A percentile compares a stretch with the other conserved stretches of the same genome.
Conservation (phyloP, 2,329 filamentous ascomycete genomes). For the Colletotrichum trifolii region DNA sequence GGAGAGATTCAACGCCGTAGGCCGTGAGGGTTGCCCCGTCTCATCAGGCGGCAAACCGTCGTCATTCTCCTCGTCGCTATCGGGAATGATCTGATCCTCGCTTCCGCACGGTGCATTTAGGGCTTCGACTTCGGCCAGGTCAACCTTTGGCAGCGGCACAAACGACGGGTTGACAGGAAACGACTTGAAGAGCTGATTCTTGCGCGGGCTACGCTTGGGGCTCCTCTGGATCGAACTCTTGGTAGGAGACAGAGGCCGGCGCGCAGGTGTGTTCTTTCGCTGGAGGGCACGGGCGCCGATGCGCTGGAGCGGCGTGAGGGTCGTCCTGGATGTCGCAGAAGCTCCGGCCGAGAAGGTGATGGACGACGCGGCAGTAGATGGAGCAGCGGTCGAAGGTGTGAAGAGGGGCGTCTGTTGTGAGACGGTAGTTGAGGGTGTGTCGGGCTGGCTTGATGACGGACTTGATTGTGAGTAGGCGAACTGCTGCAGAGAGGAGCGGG, state of each 20-base stretch:
- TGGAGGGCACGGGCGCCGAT: constrained; percentile 60
- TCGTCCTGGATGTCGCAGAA: constrained; percentile 49
- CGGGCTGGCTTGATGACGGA: constrained; percentile 41
- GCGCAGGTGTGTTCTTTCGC: constrained; percentile 42
- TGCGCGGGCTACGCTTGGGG: constrained; percentile 38
- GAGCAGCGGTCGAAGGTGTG: constrained; percentile 41
- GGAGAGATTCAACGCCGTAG: constrained; percentile 57
- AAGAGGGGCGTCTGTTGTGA: constrained; percentile 45
- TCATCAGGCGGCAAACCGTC: constrained; percentile 44
- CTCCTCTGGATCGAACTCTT: constrained; percentile 35
- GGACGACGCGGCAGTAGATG: constrained; percentile 56
- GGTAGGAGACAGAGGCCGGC: constrained; percentile 38
- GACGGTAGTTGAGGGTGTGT: constrained; percentile 45
- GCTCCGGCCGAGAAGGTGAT: constrained; percentile 51
- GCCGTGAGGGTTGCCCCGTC: constrained; percentile 39
- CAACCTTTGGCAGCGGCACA: constrained; percentile 65
- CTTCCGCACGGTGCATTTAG: constrained; percentile 62
- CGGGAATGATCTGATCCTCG: constrained; percentile 67
- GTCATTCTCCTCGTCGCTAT: constrained; percentile 62
- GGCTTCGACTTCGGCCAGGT: constrained; percentile 63
- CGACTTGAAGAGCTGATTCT: constrained; percentile 40
- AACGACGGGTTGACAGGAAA: constrained; percentile 64
- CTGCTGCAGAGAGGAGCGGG: constrained; percentile 36
- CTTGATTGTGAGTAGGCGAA: constrained; percentile 41
- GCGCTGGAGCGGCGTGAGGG: constrained; percentile 64